phyloP scores from a whole-genome alignment of 2,329 filamentous ascomycete genomes.

The Fusarium hainanense region DNA sequence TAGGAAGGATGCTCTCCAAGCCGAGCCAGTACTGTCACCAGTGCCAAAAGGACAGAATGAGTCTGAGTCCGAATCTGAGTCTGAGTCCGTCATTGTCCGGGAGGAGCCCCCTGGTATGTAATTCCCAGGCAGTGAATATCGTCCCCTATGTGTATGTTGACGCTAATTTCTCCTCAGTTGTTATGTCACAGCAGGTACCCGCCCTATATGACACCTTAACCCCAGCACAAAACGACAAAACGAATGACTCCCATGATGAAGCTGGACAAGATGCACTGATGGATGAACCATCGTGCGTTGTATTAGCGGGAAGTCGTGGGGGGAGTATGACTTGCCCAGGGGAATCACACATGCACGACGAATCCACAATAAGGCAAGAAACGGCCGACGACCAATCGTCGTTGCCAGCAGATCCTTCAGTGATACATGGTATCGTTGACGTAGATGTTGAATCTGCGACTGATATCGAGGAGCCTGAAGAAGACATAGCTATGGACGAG shows the following conservation, averaged over 20 bases:
- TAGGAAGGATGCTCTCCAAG: slow-evolving; percentile 43
- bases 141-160: background rate
- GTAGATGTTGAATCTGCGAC: background rate
- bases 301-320: background rate
- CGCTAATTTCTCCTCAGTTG: slow-evolving; percentile 32
- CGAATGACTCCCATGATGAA: background rate
- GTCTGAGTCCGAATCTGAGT: slow-evolving; percentile 14
- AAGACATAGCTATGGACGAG: slow-evolving; percentile 43
- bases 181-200: slow-evolving; percentile 2
- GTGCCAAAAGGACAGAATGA: slow-evolving; percentile 3
- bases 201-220: background rate
- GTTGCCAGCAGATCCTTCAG: background rate
- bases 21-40: slow-evolving; percentile 19
- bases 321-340: background rate
- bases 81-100: slow-evolving; percentile 21
- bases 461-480: slow-evolving; percentile 22
- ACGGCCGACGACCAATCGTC: background rate
- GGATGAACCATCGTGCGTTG: slow-evolving; percentile 10
- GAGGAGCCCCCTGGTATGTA: slow-evolving; percentile 16
- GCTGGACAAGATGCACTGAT: slow-evolving; percentile 17
- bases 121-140: background rate
- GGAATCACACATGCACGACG: background rate
- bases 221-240: background rate
- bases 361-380: background rate
- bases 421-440: background rate